Percentiles rank a stretch among this genome's conserved stretches.
Evolutionary conservation across 768 basidiomycete genomes (phyloP).

Genomic region (Grammothele lineata): DNA sequence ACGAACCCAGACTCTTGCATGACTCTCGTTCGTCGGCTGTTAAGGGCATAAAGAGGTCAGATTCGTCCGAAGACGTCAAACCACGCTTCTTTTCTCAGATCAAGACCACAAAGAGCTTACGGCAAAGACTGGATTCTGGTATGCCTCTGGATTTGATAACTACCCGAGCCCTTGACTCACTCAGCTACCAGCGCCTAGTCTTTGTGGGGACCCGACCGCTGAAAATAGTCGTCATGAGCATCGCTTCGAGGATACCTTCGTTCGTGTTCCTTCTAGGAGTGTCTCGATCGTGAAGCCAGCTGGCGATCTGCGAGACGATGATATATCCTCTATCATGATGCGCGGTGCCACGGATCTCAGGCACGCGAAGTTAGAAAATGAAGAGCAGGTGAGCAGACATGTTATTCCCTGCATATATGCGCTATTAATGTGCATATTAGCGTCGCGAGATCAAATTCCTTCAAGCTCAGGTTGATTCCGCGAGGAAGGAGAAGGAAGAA

Average conservation of each 20-base stretch:
- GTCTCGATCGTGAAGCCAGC: conserved; percentile 20
- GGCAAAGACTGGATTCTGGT: conserved; percentile 15
- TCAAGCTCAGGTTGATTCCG: conserved; percentile 17
- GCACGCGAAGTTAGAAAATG: conserved; percentile 21
- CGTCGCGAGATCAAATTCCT: conserved; percentile 21
- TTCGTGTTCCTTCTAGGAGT: conserved; percentile 18
- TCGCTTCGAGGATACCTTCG: too few relatives aligned
- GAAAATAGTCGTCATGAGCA: too few relatives aligned
- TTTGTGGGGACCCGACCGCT: too few relatives aligned
- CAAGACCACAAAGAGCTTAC: conserved; percentile 13
- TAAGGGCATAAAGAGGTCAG: too few relatives aligned
- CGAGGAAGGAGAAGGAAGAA: conserved; percentile 23
- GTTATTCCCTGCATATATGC: conserved; percentile 11
- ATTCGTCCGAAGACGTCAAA: too few relatives aligned
- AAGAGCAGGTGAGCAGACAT: conserved; percentile 22
- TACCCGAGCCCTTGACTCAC: too few relatives aligned
- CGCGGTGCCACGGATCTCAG: conserved; percentile 23
- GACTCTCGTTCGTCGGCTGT: too few relatives aligned
- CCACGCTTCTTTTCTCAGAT: conserved; percentile 10
- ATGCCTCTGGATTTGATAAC: too few relatives aligned
- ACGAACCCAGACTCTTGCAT: too few relatives aligned
- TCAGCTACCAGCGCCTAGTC: too few relatives aligned
- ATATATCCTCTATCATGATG: conserved; percentile 28
- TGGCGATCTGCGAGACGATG: conserved; percentile 19
- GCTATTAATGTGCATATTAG: conserved; percentile 6